Base-by-base conservation (phyloP, 495 filamentous ascomycete genomes). In the Entonaema liquescens region DNA sequence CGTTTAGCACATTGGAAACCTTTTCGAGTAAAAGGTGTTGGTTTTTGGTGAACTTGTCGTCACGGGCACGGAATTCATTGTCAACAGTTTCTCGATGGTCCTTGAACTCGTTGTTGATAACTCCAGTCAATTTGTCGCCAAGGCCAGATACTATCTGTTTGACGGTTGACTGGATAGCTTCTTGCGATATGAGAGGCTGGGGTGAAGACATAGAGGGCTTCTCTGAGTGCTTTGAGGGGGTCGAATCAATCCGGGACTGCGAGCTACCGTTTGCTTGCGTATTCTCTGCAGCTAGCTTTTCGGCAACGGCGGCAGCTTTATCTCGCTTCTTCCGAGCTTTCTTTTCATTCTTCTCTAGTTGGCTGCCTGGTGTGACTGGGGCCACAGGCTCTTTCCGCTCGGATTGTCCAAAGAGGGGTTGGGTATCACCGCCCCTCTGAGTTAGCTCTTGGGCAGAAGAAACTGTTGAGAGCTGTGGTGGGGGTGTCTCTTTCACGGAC, bases 1-100 rank as follows among this genome's bases (percentile, higher is more conserved):
- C 90, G 19, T 93, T 91, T 19, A 99, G 83, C 12, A 95, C 95
- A 57, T 87, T 89, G 1, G 93, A 95, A 8, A 99, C 92, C 47
- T 97, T 84, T 21, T 93, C 91, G 57, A 99, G 85, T 33, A 99
- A 71, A 12, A 80, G 68, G 9, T 78, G 80, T 66, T 84, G 82
- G 61, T 79, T 83, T 62, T 72, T 77, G 62, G 80, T 79, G 61
- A 79, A 82, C 9, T 70, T 76, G 15, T 81, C 75, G 36, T 80
- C 78, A 2, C 81, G 76, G 29, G 68, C 68, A 59, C 78, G 77
- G 38, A 79, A 76, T 25, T 76, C 74, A 2, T 68, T 70, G 69
- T 79, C 76, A 61, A 83, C 73, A 62, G 80, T 79, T 65, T 78
- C 76, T 17, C 82, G 70, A 19, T 87, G 76, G 21, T 80, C 78